These are phyloP conservation scores for Claviceps cyperi DNA, from an alignment of 2,329 filamentous ascomycete genomes.

Conservation along the genomic window DNA sequence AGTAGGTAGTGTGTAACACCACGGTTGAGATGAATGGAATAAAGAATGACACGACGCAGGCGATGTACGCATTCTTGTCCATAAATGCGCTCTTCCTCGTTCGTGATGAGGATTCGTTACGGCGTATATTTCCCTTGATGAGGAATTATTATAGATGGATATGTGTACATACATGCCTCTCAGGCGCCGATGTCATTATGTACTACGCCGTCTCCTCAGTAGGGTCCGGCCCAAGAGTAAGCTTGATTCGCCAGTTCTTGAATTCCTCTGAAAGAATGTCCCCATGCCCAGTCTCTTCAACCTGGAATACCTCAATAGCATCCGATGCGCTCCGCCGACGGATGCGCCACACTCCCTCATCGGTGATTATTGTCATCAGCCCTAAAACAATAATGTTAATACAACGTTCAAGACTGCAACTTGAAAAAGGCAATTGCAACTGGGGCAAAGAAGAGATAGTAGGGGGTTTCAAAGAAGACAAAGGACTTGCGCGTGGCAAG, in stretches of 20 bases:
- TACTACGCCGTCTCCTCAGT: background rate
- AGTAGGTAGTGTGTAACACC: constrained; percentile 5
- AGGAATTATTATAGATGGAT: no score
- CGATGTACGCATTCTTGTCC: background rate
- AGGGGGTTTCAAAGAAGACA: background rate
- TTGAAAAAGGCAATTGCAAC: no score
- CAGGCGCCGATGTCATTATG: background rate
- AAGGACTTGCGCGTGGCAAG: background rate
- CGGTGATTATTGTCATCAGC: constrained; percentile 46
- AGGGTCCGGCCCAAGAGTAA: constrained; percentile 22
- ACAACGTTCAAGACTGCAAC: no score
- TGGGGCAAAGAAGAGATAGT: background rate
- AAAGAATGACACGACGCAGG: background rate
- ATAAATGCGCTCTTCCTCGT: no score
- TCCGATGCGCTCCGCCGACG: constrained; percentile 46
- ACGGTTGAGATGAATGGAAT: constrained; percentile 5
- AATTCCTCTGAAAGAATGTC: constrained; percentile 66
- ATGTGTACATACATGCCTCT: no score
- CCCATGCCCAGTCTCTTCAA: constrained; percentile 62
- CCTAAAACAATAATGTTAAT: constrained; percentile 27
- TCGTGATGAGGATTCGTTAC: no score
- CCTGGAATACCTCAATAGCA: constrained; percentile 56
- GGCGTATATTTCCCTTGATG: no score
- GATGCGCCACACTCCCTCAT: constrained; percentile 72
- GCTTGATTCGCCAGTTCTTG: constrained; percentile 54